These are phyloP conservation scores for Penicillium sp. DNA, from an alignment of 2,329 filamentous ascomycete species.

Conservation along the genomic window DNA sequence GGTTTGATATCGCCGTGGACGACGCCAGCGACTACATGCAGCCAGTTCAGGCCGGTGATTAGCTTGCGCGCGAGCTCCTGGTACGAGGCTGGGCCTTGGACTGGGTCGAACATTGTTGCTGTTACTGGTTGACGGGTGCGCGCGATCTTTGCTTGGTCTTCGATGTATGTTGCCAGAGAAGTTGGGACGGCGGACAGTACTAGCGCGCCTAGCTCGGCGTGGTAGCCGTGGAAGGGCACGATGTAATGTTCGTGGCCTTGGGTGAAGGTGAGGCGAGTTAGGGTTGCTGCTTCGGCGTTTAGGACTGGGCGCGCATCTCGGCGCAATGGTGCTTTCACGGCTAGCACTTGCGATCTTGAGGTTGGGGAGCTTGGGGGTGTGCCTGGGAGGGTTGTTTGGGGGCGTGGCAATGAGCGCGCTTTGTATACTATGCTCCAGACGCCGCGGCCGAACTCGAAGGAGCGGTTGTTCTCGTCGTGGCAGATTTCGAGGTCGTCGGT, in stretches of 20 bases:
- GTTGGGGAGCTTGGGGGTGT: constrained; percentile 42
- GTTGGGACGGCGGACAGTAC: constrained; percentile 48
- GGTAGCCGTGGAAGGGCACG: constrained; percentile 48
- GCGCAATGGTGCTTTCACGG: constrained; percentile 47
- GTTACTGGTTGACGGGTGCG: constrained; percentile 38
- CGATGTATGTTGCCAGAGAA: constrained; percentile 44
- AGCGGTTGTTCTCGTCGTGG: constrained; percentile 28
- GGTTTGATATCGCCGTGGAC: constrained; percentile 53
- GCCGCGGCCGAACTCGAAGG: constrained; percentile 45
- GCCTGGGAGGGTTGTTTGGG: constrained; percentile 12
- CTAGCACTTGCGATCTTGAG: constrained; percentile 36
- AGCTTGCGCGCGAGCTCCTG: constrained; percentile 42
- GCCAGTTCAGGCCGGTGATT: constrained; percentile 44
- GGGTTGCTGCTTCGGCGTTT: constrained; percentile 43
- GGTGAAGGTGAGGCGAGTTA: constrained; percentile 41
- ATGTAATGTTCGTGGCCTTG: constrained; percentile 38
- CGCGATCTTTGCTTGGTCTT: constrained; percentile 32
- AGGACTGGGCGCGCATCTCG: constrained; percentile 44
- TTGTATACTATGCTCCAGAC: constrained; percentile 52
- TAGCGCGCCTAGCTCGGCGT: constrained; percentile 40
- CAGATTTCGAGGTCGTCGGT: constrained; percentile 36
- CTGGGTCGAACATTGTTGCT: constrained; percentile 47
- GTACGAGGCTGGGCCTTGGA: constrained; percentile 45
- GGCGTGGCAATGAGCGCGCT: constrained; percentile 30
- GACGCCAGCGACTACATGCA: constrained; percentile 43